Evolutionary conservation across 768 basidiomycete genomes (phyloP).

Genomic region (Bullera alba): DNA sequence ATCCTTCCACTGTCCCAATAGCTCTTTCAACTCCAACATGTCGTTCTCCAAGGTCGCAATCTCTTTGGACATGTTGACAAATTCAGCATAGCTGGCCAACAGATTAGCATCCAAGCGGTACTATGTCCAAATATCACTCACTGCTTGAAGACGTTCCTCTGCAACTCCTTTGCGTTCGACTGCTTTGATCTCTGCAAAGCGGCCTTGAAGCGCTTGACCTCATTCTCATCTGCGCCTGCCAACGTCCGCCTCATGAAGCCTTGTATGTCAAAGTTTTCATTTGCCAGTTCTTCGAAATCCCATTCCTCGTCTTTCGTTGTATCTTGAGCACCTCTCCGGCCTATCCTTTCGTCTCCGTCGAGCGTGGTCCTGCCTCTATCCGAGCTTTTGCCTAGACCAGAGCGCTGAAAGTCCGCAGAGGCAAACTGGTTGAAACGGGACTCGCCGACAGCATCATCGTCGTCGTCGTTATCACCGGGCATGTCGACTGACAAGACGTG

Average conservation of each 20-base stretch:
- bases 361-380: conserved; percentile 10
- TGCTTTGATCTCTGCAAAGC: conserved; percentile 60
- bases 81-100: conserved; percentile 77
- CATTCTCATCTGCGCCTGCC: conserved; percentile 45
- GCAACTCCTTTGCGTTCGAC: conserved; percentile 75
- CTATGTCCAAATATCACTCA: conserved; percentile 44
- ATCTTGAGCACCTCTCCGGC: conserved; percentile 55
- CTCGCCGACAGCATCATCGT: conserved; percentile 19
- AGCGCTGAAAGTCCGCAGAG: conserved; percentile 51
- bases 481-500: conserved; percentile 25
- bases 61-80: conserved; percentile 93
- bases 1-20: conserved; percentile 87
- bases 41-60: conserved; percentile 93
- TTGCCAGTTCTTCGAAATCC: conserved; percentile 61
- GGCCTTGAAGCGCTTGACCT: conserved; percentile 43
- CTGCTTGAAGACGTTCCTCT: conserved; percentile 94
- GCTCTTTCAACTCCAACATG: conserved; percentile 92
- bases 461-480: conserved; percentile 13
- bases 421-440: conserved; percentile 44
- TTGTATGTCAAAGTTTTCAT: conserved; percentile 79
- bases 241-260: conserved; percentile 51
- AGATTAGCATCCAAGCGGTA: background rate
- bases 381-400: conserved; percentile 45
- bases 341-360: conserved; percentile 48
- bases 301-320: conserved; percentile 39